These are phyloP conservation scores for Styphnolobium japonicum DNA, from an alignment of 306 rosid genomes.

Conservation along the genomic window DNA sequence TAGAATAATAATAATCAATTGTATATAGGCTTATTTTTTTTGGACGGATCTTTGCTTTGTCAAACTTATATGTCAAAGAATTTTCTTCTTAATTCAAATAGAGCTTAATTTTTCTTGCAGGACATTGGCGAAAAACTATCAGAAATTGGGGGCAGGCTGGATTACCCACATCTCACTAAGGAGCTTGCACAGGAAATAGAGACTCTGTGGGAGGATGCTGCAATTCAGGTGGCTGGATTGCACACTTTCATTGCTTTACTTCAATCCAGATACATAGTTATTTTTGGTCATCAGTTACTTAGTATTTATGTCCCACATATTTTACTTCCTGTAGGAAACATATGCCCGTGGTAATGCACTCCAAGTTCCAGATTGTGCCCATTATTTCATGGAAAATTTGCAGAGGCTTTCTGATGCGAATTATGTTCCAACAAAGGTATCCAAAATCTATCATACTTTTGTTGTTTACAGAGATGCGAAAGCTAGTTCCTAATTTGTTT, in stretches of 20 bases:
- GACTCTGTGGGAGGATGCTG: conserved; percentile 82
- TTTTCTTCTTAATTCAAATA: neutral
- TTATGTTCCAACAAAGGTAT: conserved; percentile 95
- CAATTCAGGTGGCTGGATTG: conserved; percentile 74
- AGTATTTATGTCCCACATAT: neutral
- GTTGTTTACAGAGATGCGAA: neutral
- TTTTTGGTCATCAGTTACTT: neutral
- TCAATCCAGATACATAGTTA: neutral
- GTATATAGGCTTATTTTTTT: neutral
- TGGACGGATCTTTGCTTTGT: neutral
- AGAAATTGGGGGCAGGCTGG: conserved; percentile 78
- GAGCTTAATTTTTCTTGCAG: conserved; percentile 31
- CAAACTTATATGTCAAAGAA: neutral
- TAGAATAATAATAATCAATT: neutral
- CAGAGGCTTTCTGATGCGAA: conserved; percentile 72
- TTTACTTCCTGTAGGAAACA: conserved; percentile 71
- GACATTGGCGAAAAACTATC: conserved; percentile 82
- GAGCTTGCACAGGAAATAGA: conserved; percentile 87
- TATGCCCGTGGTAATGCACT: conserved; percentile 86
- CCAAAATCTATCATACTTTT: neutral
- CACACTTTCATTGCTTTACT: conserved; percentile 20
- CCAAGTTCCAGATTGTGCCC: conserved; percentile 95
- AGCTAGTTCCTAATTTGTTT: neutral
- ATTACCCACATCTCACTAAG: conserved; percentile 75
- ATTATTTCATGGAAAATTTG: conserved; percentile 91